Evolutionary conservation across 2,329 filamentous ascomycete species (phyloP).

Genomic region (Aquanectria penicillioides): DNA sequence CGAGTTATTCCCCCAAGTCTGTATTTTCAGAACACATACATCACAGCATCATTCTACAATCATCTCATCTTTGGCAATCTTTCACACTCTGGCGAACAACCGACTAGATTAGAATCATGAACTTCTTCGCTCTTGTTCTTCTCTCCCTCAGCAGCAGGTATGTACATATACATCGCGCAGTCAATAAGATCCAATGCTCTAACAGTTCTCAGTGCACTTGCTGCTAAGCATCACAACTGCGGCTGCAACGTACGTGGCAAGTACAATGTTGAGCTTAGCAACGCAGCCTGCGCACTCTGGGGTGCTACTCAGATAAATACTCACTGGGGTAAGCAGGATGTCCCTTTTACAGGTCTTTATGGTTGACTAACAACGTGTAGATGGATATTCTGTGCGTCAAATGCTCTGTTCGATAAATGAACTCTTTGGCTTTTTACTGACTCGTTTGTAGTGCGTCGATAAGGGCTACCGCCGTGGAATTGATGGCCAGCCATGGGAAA

Average conservation of each 20-base stretch:
- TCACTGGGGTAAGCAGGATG: neutral
- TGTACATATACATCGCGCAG: too few relatives aligned
- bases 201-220: neutral
- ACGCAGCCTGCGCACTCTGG: constrained; percentile 25
- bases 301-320: constrained; percentile 19
- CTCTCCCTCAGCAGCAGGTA: constrained; percentile 4
- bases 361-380: neutral
- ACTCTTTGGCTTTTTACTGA: too few relatives aligned
- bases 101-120: neutral
- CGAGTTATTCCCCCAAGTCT: too few relatives aligned
- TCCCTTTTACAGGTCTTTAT: neutral
- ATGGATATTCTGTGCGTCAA: constrained; percentile 25
- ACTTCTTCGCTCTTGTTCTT: neutral
- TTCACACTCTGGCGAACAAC: too few relatives aligned
- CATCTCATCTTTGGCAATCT: too few relatives aligned
- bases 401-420: neutral
- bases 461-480: constrained; percentile 22
- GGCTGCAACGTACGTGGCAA: constrained; percentile 22
- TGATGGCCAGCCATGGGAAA: constrained; percentile 23
- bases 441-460: constrained; percentile 19
- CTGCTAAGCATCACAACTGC: constrained; percentile 21
- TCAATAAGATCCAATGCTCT: neutral
- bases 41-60: too few relatives aligned
- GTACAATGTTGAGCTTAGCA: constrained; percentile 11
- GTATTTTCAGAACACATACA: too few relatives aligned